Evolutionary conservation across 371 early-diverging fungal species (phyloP).

Genomic region (Mucor mucedo): DNA sequence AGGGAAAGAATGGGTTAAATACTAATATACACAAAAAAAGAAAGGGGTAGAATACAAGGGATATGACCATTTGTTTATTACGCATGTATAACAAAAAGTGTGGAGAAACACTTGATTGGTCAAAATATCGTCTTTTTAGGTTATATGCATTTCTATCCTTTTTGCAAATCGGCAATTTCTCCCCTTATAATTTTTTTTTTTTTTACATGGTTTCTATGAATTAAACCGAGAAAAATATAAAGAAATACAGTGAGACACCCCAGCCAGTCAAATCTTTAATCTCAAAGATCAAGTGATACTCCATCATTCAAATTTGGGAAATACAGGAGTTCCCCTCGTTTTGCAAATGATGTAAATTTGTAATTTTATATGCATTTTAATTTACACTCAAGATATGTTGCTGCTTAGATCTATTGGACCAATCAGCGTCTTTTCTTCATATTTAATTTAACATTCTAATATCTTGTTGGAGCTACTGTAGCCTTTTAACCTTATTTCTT

Average conservation of each 20-base stretch:
- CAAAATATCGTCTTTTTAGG: conserved; percentile 12
- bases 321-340: background rate
- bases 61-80: conserved; percentile 15
- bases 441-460: background rate
- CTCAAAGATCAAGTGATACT: conserved; percentile 9
- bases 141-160: conserved; percentile 10
- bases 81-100: conserved; percentile 13
- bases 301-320: conserved; percentile 8
- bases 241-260: background rate
- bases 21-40: conserved; percentile 1
- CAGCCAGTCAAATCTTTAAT: conserved; percentile 11
- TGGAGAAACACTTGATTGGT: conserved; percentile 23
- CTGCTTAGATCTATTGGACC: background rate
- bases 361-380: background rate
- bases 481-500: no score
- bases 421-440: background rate
- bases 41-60: background rate
- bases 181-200: background rate
- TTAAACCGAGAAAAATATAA: background rate
- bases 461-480: no score
- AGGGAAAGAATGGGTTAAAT: conserved; percentile 18
- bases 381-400: background rate
- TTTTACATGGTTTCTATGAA: background rate
- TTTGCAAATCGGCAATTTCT: background rate
- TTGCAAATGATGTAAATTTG: background rate